phyloP scores from a whole-genome alignment of 164 flowering plant species.

The Magnolia changhungtana region DNA sequence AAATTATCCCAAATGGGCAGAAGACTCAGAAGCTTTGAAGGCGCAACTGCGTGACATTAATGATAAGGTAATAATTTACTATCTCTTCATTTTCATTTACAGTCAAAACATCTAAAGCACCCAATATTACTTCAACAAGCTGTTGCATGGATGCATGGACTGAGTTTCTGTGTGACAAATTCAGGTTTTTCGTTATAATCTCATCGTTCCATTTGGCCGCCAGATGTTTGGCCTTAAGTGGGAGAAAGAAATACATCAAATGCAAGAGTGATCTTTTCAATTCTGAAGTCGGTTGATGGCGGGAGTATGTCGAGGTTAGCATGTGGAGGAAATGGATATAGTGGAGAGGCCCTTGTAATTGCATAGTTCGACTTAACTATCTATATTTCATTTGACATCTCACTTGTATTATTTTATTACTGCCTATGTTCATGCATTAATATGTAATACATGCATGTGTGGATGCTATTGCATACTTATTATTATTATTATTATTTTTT shows the following conservation, averaged over 20 bases:
- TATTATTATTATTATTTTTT: too few relatives aligned
- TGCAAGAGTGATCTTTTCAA: conserved; percentile 24
- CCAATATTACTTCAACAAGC: neutral
- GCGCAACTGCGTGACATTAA: conserved; percentile 58
- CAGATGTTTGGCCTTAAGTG: conserved; percentile 88
- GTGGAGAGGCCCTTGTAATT: too few relatives aligned
- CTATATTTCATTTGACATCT: neutral
- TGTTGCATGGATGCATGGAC: neutral
- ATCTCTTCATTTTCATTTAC: neutral
- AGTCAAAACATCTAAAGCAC: neutral
- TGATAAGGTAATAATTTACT: conserved; percentile 46
- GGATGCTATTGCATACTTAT: too few relatives aligned
- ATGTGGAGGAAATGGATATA: too few relatives aligned
- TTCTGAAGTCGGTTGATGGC: neutral
- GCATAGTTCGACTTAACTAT: neutral
- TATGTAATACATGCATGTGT: too few relatives aligned
- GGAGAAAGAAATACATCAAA: conserved; percentile 75
- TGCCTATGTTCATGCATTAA: neutral
- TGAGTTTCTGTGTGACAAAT: conserved; percentile 1
- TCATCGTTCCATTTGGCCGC: conserved; percentile 91
- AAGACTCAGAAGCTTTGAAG: conserved; percentile 51
- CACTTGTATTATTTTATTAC: neutral
- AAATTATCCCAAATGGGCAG: conserved; percentile 50
- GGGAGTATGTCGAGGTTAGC: too few relatives aligned
- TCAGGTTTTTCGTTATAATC: conserved; percentile 86